Conservation (phyloP, 768 basidiomycete species). For the Ramaria sp. region DNA sequence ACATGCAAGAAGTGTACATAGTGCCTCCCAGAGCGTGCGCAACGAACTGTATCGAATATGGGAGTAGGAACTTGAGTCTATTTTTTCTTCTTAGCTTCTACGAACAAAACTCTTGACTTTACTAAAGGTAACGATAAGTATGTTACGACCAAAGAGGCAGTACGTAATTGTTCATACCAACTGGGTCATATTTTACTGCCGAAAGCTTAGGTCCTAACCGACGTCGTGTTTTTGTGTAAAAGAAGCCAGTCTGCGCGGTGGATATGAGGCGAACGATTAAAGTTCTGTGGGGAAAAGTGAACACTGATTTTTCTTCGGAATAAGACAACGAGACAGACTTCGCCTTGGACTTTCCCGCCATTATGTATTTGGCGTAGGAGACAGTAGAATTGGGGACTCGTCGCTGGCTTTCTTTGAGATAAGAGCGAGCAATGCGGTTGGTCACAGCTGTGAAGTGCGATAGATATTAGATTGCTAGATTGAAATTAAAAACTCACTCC, state of each 20-base stretch:
- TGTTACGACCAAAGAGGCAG: neutral
- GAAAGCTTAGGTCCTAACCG: conserved; percentile 69
- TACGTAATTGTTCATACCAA: conserved; percentile 39
- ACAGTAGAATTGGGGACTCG: conserved; percentile 27
- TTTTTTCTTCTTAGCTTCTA: conserved; percentile 6
- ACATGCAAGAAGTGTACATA: neutral
- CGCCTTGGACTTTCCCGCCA: conserved; percentile 5
- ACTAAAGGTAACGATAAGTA: neutral
- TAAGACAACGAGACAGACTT: neutral
- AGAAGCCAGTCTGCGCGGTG: conserved; percentile 85
- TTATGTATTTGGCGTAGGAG: conserved; percentile 30
- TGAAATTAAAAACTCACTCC: too few species aligned
- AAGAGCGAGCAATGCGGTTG: neutral
- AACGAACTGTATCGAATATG: neutral
- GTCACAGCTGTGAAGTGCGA: too few species aligned
- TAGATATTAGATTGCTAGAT: too few species aligned
- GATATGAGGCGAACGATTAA: conserved; percentile 82
- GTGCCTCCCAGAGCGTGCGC: neutral
- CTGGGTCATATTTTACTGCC: conserved; percentile 87
- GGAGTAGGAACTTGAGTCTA: neutral
- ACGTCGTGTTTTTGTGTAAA: conserved; percentile 75
- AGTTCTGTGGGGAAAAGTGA: conserved; percentile 35
- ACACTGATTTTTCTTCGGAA: neutral
- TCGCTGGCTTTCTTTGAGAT: too few species aligned
- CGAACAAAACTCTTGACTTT: conserved; percentile 7